phyloP scores from a whole-genome alignment of 768 basidiomycete species.

The Gautieria morchelliformis region DNA sequence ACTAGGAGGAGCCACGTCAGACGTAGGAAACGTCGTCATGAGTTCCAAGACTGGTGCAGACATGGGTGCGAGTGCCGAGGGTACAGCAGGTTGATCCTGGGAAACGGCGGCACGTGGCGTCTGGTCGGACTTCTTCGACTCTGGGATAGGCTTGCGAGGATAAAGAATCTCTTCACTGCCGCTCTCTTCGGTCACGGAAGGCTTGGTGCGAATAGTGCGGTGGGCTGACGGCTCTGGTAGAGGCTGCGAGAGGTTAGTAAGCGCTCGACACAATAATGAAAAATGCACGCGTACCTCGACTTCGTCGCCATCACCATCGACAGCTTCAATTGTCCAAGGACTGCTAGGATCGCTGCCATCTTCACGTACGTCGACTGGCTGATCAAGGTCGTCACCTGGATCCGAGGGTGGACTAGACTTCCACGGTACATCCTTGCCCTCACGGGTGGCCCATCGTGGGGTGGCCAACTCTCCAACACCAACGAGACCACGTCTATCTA shows the following conservation, averaged over 20 bases:
- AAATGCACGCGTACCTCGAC: slow-evolving; percentile 41
- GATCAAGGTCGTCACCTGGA: slow-evolving; percentile 23
- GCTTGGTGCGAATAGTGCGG: slow-evolving; percentile 19
- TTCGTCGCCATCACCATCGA: slow-evolving; percentile 71
- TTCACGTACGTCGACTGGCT: slow-evolving; percentile 20
- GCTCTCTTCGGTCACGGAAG: slow-evolving; percentile 73
- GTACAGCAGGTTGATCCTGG: slow-evolving; percentile 20
- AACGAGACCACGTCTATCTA: slow-evolving; percentile 80
- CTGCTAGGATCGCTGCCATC: slow-evolving; percentile 60
- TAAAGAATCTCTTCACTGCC: slow-evolving; percentile 88
- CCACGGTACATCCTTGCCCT: slow-evolving; percentile 20
- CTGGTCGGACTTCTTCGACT: slow-evolving; percentile 6
- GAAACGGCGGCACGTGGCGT: slow-evolving; percentile 7
- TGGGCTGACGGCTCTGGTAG: slow-evolving; percentile 16
- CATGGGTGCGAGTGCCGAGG: slow-evolving; percentile 17
- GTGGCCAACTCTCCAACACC: slow-evolving; percentile 95
- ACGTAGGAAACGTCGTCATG: slow-evolving; percentile 22
- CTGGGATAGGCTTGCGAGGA: slow-evolving; percentile 45
- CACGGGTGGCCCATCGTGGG: slow-evolving; percentile 75
- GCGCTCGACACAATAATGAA: not conserved
- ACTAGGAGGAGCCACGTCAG: slow-evolving; percentile 41
- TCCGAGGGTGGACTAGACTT: slow-evolving; percentile 25
- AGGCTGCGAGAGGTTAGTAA: slow-evolving; percentile 28
- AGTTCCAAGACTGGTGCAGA: slow-evolving; percentile 23
- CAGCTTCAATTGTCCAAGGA: slow-evolving; percentile 82